Evolutionary conservation across 352 stramenopile species (phyloP).

Genomic region (Pythium volutum): DNA sequence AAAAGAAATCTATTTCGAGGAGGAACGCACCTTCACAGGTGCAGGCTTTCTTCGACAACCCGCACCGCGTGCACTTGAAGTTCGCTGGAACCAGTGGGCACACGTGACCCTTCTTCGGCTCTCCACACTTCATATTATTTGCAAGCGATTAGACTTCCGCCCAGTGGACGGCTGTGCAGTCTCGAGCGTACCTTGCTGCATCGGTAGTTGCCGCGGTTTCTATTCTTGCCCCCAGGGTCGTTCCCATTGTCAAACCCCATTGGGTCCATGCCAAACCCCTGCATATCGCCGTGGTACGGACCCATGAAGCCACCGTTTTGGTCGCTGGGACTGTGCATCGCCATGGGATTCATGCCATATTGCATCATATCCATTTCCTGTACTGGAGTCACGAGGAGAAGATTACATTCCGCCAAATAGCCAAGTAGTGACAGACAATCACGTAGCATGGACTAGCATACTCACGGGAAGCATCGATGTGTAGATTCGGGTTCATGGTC

Average conservation of each 20-base stretch:
- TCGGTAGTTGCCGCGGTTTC: slow-evolving; percentile 84
- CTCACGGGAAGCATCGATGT: slow-evolving; percentile 23
- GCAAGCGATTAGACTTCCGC: not conserved
- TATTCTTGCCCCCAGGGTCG: slow-evolving; percentile 56
- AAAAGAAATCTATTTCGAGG: not conserved
- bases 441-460: not conserved
- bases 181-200: slow-evolving; percentile 63
- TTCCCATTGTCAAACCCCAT: slow-evolving; percentile 23
- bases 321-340: slow-evolving; percentile 27
- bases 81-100: slow-evolving; percentile 79
- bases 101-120: slow-evolving; percentile 86
- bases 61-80: slow-evolving; percentile 79
- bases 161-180: too few species aligned
- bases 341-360: slow-evolving; percentile 51
- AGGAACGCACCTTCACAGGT: slow-evolving; percentile 53
- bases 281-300: slow-evolving; percentile 46
- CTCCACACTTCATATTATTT: slow-evolving; percentile 48
- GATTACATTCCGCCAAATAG: not conserved
- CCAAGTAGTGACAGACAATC: not conserved
- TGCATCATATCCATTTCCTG: slow-evolving; percentile 58
- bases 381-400: slow-evolving; percentile 17
- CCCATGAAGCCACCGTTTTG: slow-evolving; percentile 42
- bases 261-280: slow-evolving; percentile 35
- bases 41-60: slow-evolving; percentile 73
- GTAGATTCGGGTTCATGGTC: slow-evolving; percentile 27